These are phyloP conservation scores for Geranium incanum DNA, from an alignment of 441 rosid genomes.

Conservation along the genomic window DNA sequence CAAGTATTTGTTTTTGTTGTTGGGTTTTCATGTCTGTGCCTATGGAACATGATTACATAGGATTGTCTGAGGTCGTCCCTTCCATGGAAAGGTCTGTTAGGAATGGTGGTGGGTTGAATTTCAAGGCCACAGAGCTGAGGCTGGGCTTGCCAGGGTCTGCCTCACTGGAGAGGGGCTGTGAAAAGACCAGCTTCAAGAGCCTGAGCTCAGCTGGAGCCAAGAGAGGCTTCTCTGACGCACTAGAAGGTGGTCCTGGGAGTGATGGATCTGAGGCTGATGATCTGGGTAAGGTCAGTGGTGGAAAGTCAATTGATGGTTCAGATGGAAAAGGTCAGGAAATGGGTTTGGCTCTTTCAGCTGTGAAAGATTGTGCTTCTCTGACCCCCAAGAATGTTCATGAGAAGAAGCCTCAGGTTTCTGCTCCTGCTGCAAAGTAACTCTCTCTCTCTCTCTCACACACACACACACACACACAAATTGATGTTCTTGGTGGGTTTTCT, in stretches of 20 bases:
- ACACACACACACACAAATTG: background rate
- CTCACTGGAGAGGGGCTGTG: constrained; percentile 45
- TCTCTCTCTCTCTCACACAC: background rate
- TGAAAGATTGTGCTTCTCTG: constrained; percentile 36
- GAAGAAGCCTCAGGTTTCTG: constrained; percentile 33
- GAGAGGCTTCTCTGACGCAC: constrained; percentile 60
- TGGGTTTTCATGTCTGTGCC: constrained; percentile 35
- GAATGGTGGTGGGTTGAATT: constrained; percentile 30
- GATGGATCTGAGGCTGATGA: constrained; percentile 34
- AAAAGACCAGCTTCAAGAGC: constrained; percentile 27
- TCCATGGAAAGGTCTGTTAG: constrained; percentile 45
- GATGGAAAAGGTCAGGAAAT: background rate
- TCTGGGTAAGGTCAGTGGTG: constrained; percentile 6
- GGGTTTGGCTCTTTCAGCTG: constrained; percentile 12
- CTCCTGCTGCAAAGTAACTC: constrained; percentile 49
- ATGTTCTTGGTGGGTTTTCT: background rate
- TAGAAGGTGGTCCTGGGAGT: constrained; percentile 37
- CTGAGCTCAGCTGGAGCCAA: constrained; percentile 46
- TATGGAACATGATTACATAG: constrained; percentile 51
- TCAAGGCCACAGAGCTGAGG: constrained; percentile 68
- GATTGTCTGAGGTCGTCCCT: constrained; percentile 39
- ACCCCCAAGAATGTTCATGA: constrained; percentile 37
- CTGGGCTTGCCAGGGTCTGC: constrained; percentile 76
- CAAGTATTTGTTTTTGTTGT: constrained; percentile 9
- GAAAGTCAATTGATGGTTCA: background rate